phyloP scores from a whole-genome alignment of 2,329 filamentous ascomycete genomes.

The Aspergillus pseudoterreus region DNA sequence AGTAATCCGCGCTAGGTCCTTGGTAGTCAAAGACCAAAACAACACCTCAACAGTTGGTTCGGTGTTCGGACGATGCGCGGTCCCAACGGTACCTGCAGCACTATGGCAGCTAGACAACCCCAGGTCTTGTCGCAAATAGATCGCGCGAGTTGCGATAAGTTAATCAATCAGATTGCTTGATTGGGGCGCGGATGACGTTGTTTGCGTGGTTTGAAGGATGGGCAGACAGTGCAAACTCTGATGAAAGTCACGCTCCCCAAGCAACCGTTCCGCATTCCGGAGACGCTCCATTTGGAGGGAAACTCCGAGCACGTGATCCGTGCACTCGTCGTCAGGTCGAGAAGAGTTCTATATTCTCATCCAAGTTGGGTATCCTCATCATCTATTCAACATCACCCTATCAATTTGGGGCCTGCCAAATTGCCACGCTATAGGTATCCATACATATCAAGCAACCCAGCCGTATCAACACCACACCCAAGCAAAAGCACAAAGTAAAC shows the following conservation, averaged over 20 bases:
- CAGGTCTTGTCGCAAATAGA: slow-evolving; percentile 6
- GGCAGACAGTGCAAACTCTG: slow-evolving; percentile 40
- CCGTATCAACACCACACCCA: slow-evolving; percentile 3
- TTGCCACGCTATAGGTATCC: neutral
- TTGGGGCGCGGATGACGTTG: slow-evolving; percentile 26
- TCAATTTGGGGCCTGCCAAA: slow-evolving; percentile 16
- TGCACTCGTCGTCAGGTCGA: neutral
- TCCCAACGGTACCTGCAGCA: neutral
- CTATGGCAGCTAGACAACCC: slow-evolving; percentile 8
- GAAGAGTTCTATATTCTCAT: no score
- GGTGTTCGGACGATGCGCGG: neutral
- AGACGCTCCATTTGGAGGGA: neutral
- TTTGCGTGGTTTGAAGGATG: slow-evolving; percentile 39
- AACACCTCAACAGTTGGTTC: neutral
- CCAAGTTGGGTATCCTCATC: no score
- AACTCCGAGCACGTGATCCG: neutral
- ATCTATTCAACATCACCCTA: neutral
- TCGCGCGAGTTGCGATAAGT: slow-evolving; percentile 15
- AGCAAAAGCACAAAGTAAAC: neutral
- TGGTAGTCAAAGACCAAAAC: neutral
- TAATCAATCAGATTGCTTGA: slow-evolving; percentile 22
- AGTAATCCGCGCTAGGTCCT: neutral
- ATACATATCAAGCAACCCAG: slow-evolving; percentile 1
- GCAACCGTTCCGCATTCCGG: neutral
- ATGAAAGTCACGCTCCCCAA: neutral